phyloP scores from a whole-genome alignment of 768 basidiomycete genomes.

The Leucosporidium scottii region DNA sequence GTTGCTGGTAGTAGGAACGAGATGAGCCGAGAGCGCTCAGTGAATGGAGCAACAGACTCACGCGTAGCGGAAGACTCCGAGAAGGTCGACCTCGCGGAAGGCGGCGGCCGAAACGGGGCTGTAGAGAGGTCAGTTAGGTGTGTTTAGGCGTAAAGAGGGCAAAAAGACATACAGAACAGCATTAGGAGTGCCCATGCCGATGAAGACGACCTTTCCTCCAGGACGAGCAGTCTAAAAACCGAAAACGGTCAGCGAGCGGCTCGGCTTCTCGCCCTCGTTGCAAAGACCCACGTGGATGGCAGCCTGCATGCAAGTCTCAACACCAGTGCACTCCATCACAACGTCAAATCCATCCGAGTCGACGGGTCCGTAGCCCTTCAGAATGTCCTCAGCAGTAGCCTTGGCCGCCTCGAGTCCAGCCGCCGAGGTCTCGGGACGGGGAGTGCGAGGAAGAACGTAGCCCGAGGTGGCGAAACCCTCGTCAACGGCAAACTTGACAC shows the following conservation, averaged over 20 bases:
- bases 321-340: slow-evolving; percentile 92
- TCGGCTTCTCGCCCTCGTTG: not conserved
- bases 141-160: too few relatives aligned
- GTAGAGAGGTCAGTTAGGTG: not conserved
- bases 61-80: slow-evolving; percentile 49
- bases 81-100: slow-evolving; percentile 82
- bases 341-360: slow-evolving; percentile 71
- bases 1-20: slow-evolving; percentile 49
- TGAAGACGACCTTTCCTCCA: slow-evolving; percentile 84
- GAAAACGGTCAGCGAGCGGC: slow-evolving; percentile 1
- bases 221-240: slow-evolving; percentile 60
- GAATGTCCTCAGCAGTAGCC: slow-evolving; percentile 49
- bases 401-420: slow-evolving; percentile 32
- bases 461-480: slow-evolving; percentile 70
- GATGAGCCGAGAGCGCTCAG: slow-evolving; percentile 25
- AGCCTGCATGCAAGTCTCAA: slow-evolving; percentile 84
- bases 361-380: not conserved
- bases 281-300: slow-evolving; percentile 66
- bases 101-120: slow-evolving; percentile 72
- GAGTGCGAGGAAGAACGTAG: slow-evolving; percentile 55
- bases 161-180: slow-evolving; percentile 48
- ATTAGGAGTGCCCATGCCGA: slow-evolving; percentile 90
- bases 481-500: slow-evolving; percentile 67
- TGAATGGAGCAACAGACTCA: slow-evolving; percentile 34
- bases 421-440: slow-evolving; percentile 35